Evolutionary conservation across 2,329 filamentous ascomycete genomes (phyloP).

Genomic region (Aschersonia sp.): DNA sequence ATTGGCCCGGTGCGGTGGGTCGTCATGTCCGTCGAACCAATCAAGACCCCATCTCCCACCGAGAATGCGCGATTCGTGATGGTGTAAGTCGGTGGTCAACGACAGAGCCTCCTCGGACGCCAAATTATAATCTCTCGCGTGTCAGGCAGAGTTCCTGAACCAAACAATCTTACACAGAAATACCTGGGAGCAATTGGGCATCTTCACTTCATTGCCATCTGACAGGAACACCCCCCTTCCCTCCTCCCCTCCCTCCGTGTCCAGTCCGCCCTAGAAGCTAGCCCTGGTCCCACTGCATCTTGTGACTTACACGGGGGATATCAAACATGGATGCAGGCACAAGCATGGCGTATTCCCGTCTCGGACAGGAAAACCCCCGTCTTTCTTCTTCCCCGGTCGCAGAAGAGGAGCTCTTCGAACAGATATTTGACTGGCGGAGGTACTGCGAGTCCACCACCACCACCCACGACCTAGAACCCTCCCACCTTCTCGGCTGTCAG

Average conservation of each 20-base stretch:
- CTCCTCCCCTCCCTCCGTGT: conserved; percentile 10
- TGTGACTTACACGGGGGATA: conserved; percentile 24
- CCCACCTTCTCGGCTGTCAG: conserved; percentile 13
- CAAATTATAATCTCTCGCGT: conserved; percentile 24
- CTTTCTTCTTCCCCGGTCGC: conserved; percentile 18
- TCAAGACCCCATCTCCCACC: conserved; percentile 13
- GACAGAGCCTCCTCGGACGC: conserved; percentile 19
- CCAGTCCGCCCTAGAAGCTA: conserved; percentile 20
- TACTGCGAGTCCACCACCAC: conserved; percentile 15
- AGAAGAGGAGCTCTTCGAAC: conserved; percentile 19
- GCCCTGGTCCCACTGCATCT: conserved; percentile 25
- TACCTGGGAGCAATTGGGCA: conserved; percentile 21
- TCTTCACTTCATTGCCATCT: conserved; percentile 24
- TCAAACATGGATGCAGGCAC: conserved; percentile 22
- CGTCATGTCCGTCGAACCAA: conserved; percentile 10
- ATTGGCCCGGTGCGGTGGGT: conserved; percentile 14
- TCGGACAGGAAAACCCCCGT: conserved; percentile 21
- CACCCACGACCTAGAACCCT: conserved; percentile 14
- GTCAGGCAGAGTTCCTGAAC: conserved; percentile 22
- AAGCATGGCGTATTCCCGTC: conserved; percentile 18
- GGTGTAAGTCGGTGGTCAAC: conserved; percentile 22
- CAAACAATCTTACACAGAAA: conserved; percentile 23
- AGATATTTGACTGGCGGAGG: conserved; percentile 22
- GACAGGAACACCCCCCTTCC: conserved; percentile 11
- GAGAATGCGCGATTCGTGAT: conserved; percentile 17